phyloP scores from a whole-genome alignment of 2,329 filamentous ascomycete genomes.

The Rhinocladiella mackenziei region DNA sequence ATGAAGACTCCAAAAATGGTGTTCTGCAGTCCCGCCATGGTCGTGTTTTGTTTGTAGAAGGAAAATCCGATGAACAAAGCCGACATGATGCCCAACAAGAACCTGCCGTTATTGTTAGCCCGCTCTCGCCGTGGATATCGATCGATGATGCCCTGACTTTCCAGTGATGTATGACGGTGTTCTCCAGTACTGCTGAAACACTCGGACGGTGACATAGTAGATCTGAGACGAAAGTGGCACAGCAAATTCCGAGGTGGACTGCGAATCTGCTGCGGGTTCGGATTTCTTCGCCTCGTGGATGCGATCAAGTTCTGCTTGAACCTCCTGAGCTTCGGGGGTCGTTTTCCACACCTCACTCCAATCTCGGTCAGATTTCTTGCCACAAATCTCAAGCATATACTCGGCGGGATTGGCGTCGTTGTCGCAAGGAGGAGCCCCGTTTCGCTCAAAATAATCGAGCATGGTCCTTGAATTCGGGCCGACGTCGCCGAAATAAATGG shows the following conservation, averaged over 20 bases:
- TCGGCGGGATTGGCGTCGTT: constrained; percentile 72
- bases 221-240: constrained; percentile 67
- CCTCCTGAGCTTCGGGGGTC: constrained; percentile 51
- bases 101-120: constrained; percentile 44
- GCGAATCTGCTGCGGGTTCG: constrained; percentile 42
- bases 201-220: constrained; percentile 62
- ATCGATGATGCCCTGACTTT: constrained; percentile 44
- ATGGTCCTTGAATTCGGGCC: constrained; percentile 66
- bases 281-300: constrained; percentile 49
- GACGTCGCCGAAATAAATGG: constrained; percentile 80
- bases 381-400: constrained; percentile 39
- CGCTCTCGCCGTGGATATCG: too few relatives aligned
- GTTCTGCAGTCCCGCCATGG: constrained; percentile 64
- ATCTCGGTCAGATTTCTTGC: constrained; percentile 58
- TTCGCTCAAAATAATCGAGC: constrained; percentile 70
- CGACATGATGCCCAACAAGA: constrained; percentile 52
- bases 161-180: constrained; percentile 66
- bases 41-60: constrained; percentile 65
- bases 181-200: constrained; percentile 88
- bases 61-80: constrained; percentile 51
- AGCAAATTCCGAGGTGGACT: constrained; percentile 63
- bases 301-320: constrained; percentile 56
- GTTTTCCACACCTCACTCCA: constrained; percentile 61
- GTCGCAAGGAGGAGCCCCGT: constrained; percentile 64
- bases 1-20: constrained; percentile 68